Conservation (phyloP, 2,329 filamentous ascomycete genomes). For the Cadophora malorum region DNA sequence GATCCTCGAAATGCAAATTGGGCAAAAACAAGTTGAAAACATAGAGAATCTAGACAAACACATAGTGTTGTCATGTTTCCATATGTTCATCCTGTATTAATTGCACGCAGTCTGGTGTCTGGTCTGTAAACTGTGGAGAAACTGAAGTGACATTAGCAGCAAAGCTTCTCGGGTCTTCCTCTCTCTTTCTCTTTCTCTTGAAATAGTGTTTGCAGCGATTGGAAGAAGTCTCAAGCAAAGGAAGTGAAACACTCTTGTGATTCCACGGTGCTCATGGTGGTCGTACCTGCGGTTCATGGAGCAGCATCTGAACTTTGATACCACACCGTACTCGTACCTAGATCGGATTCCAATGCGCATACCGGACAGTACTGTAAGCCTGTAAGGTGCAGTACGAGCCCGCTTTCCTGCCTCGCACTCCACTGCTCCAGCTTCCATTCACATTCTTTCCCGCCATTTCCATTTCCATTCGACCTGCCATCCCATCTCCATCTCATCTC, state of each 20-base stretch:
- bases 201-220: no score
- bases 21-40: neutral
- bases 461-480: neutral
- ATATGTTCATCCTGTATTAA: slow-evolving; percentile 9
- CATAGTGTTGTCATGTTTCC: neutral
- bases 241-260: slow-evolving; percentile 9
- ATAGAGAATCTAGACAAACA: neutral
- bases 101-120: neutral
- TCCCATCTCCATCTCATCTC: neutral
- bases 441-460: neutral
- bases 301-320: slow-evolving; percentile 1
- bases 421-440: neutral
- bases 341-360: no score
- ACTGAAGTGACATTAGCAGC: no score
- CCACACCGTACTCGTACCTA: no score
- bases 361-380: no score
- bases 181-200: no score
- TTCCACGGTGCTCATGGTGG: neutral
- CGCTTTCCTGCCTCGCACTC: neutral
- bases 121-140: neutral
- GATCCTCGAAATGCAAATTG: neutral
- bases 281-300: slow-evolving; percentile 3
- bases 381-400: no score
- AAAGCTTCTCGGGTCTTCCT: no score
- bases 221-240: neutral